Evolutionary conservation across 345 rosid genomes (phyloP).

Genomic region (Mangifera indica): DNA sequence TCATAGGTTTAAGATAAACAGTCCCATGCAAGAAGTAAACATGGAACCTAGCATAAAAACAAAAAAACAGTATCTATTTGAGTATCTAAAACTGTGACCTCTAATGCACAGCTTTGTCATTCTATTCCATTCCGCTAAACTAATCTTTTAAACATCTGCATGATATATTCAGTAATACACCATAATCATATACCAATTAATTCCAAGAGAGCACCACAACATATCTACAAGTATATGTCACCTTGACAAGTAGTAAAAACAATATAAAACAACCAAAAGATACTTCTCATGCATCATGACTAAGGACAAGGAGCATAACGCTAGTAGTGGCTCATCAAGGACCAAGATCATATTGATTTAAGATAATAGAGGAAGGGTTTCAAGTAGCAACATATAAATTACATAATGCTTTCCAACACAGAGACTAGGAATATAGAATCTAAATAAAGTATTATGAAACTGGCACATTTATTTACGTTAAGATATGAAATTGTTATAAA

Average conservation of each 20-base stretch:
- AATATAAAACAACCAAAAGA: not conserved
- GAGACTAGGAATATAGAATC: not conserved
- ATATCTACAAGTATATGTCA: not conserved
- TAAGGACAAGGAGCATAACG: not conserved
- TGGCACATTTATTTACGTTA: not conserved
- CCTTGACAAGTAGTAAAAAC: not conserved
- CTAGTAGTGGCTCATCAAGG: not conserved
- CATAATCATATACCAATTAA: not conserved
- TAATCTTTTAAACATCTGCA: not conserved
- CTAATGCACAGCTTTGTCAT: not conserved
- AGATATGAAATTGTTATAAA: conserved; percentile 13
- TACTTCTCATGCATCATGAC: not conserved
- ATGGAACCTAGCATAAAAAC: not conserved
- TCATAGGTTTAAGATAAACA: not conserved
- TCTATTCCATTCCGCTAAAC: not conserved
- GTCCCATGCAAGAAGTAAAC: not conserved
- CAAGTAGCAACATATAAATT: not conserved
- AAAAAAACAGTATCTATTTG: not conserved
- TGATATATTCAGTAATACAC: not conserved
- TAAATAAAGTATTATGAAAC: not conserved
- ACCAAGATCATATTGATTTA: conserved; percentile 1
- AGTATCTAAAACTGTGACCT: not conserved
- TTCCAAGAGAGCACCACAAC: not conserved
- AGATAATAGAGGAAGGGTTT: not conserved
- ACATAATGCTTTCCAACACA: not conserved